Evolutionary conservation across 768 basidiomycete species (phyloP).

Genomic region (Suillus placidus): DNA sequence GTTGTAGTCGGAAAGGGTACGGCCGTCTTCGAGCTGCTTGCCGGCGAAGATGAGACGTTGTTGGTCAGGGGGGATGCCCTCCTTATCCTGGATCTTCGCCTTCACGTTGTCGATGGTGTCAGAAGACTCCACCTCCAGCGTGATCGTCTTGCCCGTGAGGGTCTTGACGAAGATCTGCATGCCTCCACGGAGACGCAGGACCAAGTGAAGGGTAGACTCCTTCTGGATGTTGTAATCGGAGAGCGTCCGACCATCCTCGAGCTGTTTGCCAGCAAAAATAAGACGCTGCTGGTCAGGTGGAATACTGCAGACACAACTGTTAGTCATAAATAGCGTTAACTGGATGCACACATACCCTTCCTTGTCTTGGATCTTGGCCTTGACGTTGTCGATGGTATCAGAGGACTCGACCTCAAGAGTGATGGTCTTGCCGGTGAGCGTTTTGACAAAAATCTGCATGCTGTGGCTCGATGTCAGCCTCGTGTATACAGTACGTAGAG

Average conservation of each 20-base stretch:
- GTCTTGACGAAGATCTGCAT: slow-evolving; percentile 89
- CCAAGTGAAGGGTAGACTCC: slow-evolving; percentile 94
- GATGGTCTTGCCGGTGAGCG: slow-evolving; percentile 84
- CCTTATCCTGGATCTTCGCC: slow-evolving; percentile 93
- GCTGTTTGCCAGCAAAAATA: slow-evolving; percentile 97
- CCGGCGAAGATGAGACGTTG: slow-evolving; percentile 92
- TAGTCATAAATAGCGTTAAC: background rate
- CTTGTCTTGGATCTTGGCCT: slow-evolving; percentile 90
- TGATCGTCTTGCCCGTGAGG: slow-evolving; percentile 88
- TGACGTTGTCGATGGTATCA: slow-evolving; percentile 76
- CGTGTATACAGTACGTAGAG: background rate
- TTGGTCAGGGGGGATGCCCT: slow-evolving; percentile 86
- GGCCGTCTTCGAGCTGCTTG: slow-evolving; percentile 90
- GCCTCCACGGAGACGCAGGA: slow-evolving; percentile 90
- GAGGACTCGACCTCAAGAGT: slow-evolving; percentile 78
- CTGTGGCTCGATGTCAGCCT: slow-evolving; percentile 18
- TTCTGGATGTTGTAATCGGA: slow-evolving; percentile 96
- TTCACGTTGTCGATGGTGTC: slow-evolving; percentile 90
- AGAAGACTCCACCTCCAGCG: slow-evolving; percentile 87
- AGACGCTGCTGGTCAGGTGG: slow-evolving; percentile 86
- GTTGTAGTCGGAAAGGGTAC: slow-evolving; percentile 89
- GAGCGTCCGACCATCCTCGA: slow-evolving; percentile 93
- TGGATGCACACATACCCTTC: slow-evolving; percentile 59
- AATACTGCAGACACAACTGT: background rate
- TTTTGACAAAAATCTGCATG: slow-evolving; percentile 88